Evolutionary conservation across 371 early-diverging fungal species (phyloP), one percentile per base, ranked within the genome.

Genomic region (Lichtheimia hyalospora): DNA sequence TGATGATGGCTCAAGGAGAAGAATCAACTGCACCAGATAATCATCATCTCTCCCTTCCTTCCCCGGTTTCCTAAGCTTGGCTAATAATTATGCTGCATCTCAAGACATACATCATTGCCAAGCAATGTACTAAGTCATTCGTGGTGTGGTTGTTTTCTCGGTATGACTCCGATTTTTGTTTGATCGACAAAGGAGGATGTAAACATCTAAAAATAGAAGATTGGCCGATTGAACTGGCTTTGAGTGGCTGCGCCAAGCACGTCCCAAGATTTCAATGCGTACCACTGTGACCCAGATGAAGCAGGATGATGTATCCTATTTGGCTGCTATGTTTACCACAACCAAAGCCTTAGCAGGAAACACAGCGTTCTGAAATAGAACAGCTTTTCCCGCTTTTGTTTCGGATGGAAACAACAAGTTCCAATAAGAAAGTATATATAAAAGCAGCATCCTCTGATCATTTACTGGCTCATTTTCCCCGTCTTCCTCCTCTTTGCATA

Each of bases 261-360:
- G 34, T 34, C 6, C 34, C 34, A 34, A 34, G 34, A 34, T 34
- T 34, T 34, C 34, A 34, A 34, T 34, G 34, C 34, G 34, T 34
- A 34, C 34, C 34, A 34, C 34, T 34, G 34, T 34, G 34, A 34
- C 34, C 34, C 34, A 34, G 34, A 34, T 34, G 34, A 34, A 8
- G 34, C 6, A 34, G 34, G 34, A 46, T 46, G n/a, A 16, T 16
- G 46, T 18, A 46, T 46, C 46, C 46, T 46, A 46, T 46, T 46
- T 46, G n/a, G 46, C n/a, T 46, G 46, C 21, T 46, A 46, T 46
- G 46, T 46, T 46, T 46, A 46, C 46, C 21, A 18, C 46, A 46
- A 0, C 6, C 46, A 46, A 18, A 18, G 18, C 21, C n/a, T 18
- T 46, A n/a, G 21, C n/a, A 21, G 46, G 18, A 46, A 46, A 21